Evolutionary conservation across 768 basidiomycete genomes (phyloP).

Genomic region (Polyporus arcularius): DNA sequence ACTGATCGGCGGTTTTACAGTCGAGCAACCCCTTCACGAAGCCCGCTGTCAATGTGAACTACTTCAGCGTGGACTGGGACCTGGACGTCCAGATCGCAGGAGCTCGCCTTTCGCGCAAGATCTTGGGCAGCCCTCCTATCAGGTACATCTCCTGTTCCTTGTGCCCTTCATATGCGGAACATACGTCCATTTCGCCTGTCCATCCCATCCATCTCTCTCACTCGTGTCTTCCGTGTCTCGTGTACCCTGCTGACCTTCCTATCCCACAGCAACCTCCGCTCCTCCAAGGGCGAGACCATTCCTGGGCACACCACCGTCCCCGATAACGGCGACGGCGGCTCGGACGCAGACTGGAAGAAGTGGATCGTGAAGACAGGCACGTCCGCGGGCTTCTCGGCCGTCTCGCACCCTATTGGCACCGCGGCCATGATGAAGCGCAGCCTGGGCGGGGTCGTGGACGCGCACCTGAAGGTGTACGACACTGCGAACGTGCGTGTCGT

Average conservation of each 20-base stretch:
- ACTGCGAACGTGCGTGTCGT: slow-evolving; percentile 54
- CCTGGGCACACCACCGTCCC: slow-evolving; percentile 47
- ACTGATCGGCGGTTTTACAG: slow-evolving; percentile 26
- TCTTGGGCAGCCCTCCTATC: slow-evolving; percentile 44
- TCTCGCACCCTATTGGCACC: slow-evolving; percentile 52
- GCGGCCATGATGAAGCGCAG: slow-evolving; percentile 34
- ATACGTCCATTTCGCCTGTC: too few relatives aligned
- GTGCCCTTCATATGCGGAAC: neutral
- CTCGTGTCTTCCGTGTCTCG: neutral
- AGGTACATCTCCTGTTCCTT: slow-evolving; percentile 31
- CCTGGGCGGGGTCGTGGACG: slow-evolving; percentile 51
- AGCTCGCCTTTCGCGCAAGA: slow-evolving; percentile 43
- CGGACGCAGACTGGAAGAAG: slow-evolving; percentile 45
- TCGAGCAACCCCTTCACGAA: slow-evolving; percentile 48
- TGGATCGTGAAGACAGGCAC: slow-evolving; percentile 41
- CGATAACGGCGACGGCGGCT: slow-evolving; percentile 40
- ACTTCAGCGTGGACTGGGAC: slow-evolving; percentile 51
- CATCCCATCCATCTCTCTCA: neutral
- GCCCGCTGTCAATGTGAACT: slow-evolving; percentile 51
- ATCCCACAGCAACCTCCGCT: slow-evolving; percentile 6
- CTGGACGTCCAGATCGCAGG: slow-evolving; percentile 51
- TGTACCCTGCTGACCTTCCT: neutral
- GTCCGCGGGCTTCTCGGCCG: slow-evolving; percentile 39
- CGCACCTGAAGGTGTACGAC: slow-evolving; percentile 54
- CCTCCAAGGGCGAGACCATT: slow-evolving; percentile 38